phyloP scores from a whole-genome alignment of 2,329 filamentous ascomycete species.

The Penicillium sp. region DNA sequence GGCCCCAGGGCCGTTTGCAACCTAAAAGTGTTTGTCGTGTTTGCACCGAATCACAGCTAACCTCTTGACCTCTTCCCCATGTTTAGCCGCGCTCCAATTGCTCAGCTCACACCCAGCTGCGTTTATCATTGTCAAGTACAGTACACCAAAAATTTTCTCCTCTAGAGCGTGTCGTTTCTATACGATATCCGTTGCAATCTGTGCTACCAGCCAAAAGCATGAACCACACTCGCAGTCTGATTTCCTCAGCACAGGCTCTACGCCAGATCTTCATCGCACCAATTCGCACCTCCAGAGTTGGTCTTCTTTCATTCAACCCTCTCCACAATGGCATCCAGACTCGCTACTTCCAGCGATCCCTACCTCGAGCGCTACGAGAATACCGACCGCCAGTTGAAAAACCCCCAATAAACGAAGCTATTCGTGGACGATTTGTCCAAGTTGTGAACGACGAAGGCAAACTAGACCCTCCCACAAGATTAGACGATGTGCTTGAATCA shows the following conservation, averaged over 20 bases:
- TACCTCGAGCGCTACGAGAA: slow-evolving; percentile 7
- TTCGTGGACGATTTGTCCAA: slow-evolving; percentile 31
- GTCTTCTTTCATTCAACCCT: slow-evolving; percentile 12
- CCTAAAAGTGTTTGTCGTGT: neutral
- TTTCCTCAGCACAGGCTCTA: slow-evolving; percentile 33
- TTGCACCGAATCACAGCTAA: neutral
- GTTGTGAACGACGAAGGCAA: slow-evolving; percentile 35
- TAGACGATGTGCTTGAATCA: slow-evolving; percentile 36
- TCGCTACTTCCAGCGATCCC: slow-evolving; percentile 19
- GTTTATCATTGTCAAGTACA: neutral
- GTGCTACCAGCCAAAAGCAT: slow-evolving; percentile 17
- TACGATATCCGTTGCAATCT: neutral
- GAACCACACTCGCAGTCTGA: slow-evolving; percentile 34
- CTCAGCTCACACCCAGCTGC: neutral
- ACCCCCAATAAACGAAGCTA: slow-evolving; percentile 35
- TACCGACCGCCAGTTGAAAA: slow-evolving; percentile 11
- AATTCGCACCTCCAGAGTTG: slow-evolving; percentile 13
- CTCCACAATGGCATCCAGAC: slow-evolving; percentile 13
- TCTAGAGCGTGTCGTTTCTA: neutral
- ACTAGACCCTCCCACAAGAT: slow-evolving; percentile 29
- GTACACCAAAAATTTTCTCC: neutral
- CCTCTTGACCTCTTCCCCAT: slow-evolving; percentile 5
- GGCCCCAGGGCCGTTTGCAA: no score
- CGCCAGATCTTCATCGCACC: slow-evolving; percentile 31
- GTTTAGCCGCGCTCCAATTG: neutral